Percentiles rank a stretch among this genome's conserved stretches.
Evolutionary conservation across 495 filamentous ascomycete genomes (phyloP).

Genomic region (Cercophora scortea): DNA sequence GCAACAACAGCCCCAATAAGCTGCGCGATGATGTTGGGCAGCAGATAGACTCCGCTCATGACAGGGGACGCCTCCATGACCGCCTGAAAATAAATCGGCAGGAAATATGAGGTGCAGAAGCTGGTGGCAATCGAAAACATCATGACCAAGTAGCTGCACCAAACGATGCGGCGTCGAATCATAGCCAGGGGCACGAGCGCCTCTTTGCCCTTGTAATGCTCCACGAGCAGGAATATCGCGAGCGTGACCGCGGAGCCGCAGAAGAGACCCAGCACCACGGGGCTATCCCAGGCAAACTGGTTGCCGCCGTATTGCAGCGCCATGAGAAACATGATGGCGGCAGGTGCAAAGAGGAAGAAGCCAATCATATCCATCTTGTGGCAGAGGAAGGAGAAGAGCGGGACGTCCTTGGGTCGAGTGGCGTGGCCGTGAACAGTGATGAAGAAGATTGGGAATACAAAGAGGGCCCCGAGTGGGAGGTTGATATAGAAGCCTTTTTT

Average conservation of each 20-base stretch:
- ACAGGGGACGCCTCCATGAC: slow-evolving; percentile 39
- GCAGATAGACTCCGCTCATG: slow-evolving; percentile 41
- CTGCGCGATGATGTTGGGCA: slow-evolving; percentile 46
- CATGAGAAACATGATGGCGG: slow-evolving; percentile 40
- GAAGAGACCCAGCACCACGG: slow-evolving; percentile 30
- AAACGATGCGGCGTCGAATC: slow-evolving; percentile 16
- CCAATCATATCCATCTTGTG: slow-evolving; percentile 43
- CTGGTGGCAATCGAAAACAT: slow-evolving; percentile 15
- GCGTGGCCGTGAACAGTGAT: slow-evolving; percentile 37
- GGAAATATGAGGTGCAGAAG: slow-evolving; percentile 24
- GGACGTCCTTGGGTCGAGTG: slow-evolving; percentile 12
- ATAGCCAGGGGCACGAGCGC: slow-evolving; percentile 33
- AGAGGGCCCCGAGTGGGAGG: slow-evolving; percentile 14
- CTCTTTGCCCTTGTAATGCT: slow-evolving; percentile 35
- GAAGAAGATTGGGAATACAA: slow-evolving; percentile 31
- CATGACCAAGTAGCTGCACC: slow-evolving; percentile 16
- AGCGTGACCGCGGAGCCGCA: slow-evolving; percentile 38
- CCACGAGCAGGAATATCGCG: slow-evolving; percentile 38
- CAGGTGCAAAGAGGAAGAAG: slow-evolving; percentile 38
- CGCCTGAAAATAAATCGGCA: slow-evolving; percentile 63
- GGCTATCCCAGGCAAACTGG: slow-evolving; percentile 38
- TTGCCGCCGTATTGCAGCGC: slow-evolving; percentile 49
- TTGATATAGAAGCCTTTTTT: slow-evolving; percentile 40
- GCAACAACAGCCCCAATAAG: slow-evolving; percentile 32
- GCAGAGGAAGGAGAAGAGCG: slow-evolving; percentile 11